Base-by-base conservation (phyloP, 1,284 basidiomycete species). In the Ustilago sp. region DNA sequence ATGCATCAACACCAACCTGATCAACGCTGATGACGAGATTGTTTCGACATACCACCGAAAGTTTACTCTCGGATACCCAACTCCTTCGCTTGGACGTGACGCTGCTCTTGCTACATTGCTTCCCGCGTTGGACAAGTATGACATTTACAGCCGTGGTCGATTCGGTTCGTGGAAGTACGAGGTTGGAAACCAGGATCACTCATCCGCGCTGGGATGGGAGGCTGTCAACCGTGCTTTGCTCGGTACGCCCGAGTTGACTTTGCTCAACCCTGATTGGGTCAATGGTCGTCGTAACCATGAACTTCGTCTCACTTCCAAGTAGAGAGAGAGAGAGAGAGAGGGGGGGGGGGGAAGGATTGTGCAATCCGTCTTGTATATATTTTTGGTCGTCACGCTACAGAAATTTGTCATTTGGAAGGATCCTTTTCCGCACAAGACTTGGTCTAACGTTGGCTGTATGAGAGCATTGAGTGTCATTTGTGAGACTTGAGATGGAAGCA, bases 101-200 rank as follows among this genome's bases (percentile, higher is more conserved):
- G 86, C 83, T 15, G 88, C 88, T 47, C 80, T 89, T 43, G 84
- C 85, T 34, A 74, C 83, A 32, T 86, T 88, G 72, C 84, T 89
- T 38, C 89, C 89, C 2, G 82, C 81, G 28, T 81, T 89, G 41
- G 87, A 88, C 60, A 75, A 83, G 73, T 87, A 81, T 81, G 83
- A 83, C 57, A 88, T 89, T 61, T 86, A 87, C 80, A 87, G 87
- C 19, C 86, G 89, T 58, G 89, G 89, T 43, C 85, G 89, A 56
- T 89, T 89, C 79, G 89, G 88, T n/a, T 88, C 87, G 51, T 89
- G 88, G 88, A 88, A 88, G 80, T 89, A 88, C 81, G 88, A 88
- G 81, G 87, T 88, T 9, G 88, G 88, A 1, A 89, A 89, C 79
- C 88, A 89, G 80, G 88, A 89, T 76, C 88, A 89, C 76, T 88